These are phyloP conservation scores for Sarocladium kiliense DNA, from an alignment of 2,329 filamentous ascomycete species.

Conservation along the genomic window DNA sequence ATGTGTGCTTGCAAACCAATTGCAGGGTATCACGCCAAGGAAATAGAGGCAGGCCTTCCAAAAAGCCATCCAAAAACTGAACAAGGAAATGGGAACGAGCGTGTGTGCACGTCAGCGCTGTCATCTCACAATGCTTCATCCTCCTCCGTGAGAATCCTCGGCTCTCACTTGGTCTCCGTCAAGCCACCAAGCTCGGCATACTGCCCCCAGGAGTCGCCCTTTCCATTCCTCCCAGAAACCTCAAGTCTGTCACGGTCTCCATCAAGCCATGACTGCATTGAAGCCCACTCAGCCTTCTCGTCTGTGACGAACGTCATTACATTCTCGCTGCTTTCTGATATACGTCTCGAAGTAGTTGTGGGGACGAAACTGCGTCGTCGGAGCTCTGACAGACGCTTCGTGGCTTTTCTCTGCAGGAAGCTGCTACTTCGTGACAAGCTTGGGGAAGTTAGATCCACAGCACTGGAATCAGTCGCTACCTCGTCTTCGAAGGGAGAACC, in stretches of 20 bases:
- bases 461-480: background rate
- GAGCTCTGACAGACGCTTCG: background rate
- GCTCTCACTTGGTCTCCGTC: constrained; percentile 27
- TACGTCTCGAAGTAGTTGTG: background rate
- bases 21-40: constrained; percentile 10
- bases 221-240: constrained; percentile 13
- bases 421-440: background rate
- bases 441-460: background rate
- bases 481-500: background rate
- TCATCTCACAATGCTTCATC: background rate
- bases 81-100: background rate
- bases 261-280: constrained; percentile 31
- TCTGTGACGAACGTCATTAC: constrained; percentile 23
- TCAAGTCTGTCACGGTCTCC: constrained; percentile 15
- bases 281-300: constrained; percentile 27
- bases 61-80: constrained; percentile 11
- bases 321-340: constrained; percentile 17
- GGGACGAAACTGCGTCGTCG: background rate
- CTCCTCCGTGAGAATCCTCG: background rate
- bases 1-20: background rate
- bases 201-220: constrained; percentile 35
- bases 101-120: background rate
- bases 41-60: constrained; percentile 1
- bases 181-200: constrained; percentile 41
- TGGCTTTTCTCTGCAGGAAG: background rate